Base-by-base conservation (phyloP, 495 filamentous ascomycete species). In the Aspergillus heteromorphus region DNA sequence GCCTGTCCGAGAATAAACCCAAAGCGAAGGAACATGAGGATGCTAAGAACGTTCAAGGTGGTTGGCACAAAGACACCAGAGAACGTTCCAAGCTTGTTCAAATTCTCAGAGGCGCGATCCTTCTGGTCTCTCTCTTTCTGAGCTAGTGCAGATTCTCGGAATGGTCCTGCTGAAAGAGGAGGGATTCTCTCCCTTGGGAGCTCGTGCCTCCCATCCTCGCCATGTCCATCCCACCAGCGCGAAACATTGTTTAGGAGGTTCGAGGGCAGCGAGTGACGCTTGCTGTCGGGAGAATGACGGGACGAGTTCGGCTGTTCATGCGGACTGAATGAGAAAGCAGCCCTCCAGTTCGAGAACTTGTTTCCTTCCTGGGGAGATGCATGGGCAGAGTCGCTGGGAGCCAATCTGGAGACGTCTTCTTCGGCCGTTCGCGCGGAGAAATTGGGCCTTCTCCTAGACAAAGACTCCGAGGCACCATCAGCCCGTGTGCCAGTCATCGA, bases 1-100 rank as follows among this genome's bases (percentile, higher is more conserved):
- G 82, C 80, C 64, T 92, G 86, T 25, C 90, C 90, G 29, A 92
- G 70, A 52, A 92, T 87, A 53, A 87, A 85, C 5, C 87, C 87
- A 62, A 92, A 92, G 23, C 88, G 78, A 66, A 92, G 74, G 71
- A 95, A 95, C 90, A 95, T 93, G 40, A 95, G 81, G 73, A 95
- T 95, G 57, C 88, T 92, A 45, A 95, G 71, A n/a, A 95, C 89
- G 69, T 95, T 95, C 59, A 93, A 71, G 43, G 83, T 90, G 6
- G 89, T 91, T 19, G 90, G 90, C 18, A 93, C 86, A 65, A 91
- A 95, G 36, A 93, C 90, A 7, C 88, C 88, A 9, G 87, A 86
- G 62, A 88, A 85, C 3, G 83, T 83, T 14, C 87, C 85, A 49
- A 92, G 77, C 65, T 90, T 92, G 54, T 73, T 74, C 2, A 73